Conservation (phyloP, 768 basidiomycete species). For the Russula emetica region DNA sequence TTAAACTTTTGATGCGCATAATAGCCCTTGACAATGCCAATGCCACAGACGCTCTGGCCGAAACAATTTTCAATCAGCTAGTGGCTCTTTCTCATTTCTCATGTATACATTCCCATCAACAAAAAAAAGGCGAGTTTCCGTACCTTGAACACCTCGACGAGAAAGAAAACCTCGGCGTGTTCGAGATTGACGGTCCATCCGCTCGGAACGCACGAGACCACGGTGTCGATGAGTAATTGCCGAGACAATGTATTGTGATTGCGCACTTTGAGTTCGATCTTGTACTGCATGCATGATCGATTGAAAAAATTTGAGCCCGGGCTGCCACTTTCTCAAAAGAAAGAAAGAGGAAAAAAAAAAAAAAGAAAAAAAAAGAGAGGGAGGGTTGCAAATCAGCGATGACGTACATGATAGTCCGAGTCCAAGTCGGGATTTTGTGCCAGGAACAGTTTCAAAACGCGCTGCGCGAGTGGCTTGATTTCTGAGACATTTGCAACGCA, state of each 20-base stretch:
- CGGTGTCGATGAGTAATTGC: constrained; percentile 54
- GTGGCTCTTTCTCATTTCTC: too few species aligned
- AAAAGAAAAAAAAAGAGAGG: too few species aligned
- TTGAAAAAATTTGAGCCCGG: not conserved
- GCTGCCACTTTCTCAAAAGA: not conserved
- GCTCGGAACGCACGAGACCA: constrained; percentile 67
- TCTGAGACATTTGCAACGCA: constrained; percentile 67
- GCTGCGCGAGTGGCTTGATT: constrained; percentile 57
- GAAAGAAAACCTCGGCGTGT: constrained; percentile 65
- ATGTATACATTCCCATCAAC: not conserved
- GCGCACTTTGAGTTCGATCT: constrained; percentile 69
- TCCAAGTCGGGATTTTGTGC: constrained; percentile 41
- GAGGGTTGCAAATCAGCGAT: not conserved
- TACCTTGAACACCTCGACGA: constrained; percentile 84
- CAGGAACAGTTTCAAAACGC: constrained; percentile 52
- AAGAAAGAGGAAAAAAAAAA: not conserved
- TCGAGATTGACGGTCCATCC: constrained; percentile 64
- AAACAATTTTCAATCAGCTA: not conserved
- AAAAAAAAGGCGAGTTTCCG: not conserved
- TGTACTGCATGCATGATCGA: constrained; percentile 54
- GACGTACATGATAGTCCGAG: constrained; percentile 46
- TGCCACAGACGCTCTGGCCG: constrained; percentile 66
- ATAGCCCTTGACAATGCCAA: constrained; percentile 70
- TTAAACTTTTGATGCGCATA: constrained; percentile 74
- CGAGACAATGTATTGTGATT: constrained; percentile 72